phyloP scores from a whole-genome alignment of 2,329 filamentous ascomycete species.

The Pezicula radicicola region DNA sequence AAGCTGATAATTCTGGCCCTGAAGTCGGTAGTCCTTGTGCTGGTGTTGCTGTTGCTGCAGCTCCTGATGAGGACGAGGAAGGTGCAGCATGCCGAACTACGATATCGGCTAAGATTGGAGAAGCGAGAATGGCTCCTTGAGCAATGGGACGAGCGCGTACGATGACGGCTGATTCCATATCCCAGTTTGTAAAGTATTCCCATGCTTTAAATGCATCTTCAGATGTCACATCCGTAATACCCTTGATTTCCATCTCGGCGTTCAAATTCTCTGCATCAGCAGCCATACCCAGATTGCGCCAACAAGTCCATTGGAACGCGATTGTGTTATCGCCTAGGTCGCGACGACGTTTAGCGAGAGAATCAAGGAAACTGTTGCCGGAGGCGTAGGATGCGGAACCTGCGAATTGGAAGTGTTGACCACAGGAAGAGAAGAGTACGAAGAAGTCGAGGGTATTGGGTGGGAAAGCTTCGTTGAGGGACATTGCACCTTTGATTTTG shows the following conservation, averaged over 20 bases:
- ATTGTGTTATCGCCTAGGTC: constrained; percentile 35
- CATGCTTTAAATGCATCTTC: constrained; percentile 41
- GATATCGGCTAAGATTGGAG: constrained; percentile 27
- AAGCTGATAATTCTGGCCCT: constrained; percentile 26
- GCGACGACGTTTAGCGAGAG: constrained; percentile 26
- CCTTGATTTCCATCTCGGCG: constrained; percentile 37
- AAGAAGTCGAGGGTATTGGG: constrained; percentile 31
- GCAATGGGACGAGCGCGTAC: constrained; percentile 28
- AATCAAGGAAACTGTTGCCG: constrained; percentile 37
- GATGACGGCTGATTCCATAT: constrained; percentile 37
- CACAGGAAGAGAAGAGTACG: constrained; percentile 30
- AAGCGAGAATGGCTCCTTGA: constrained; percentile 24
- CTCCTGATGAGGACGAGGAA: background rate
- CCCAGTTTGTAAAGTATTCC: constrained; percentile 31
- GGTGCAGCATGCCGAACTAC: constrained; percentile 9
- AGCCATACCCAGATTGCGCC: constrained; percentile 38
- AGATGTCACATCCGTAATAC: constrained; percentile 37
- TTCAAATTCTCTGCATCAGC: constrained; percentile 33
- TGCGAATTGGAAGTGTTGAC: constrained; percentile 22
- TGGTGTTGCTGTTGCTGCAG: background rate
- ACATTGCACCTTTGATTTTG: constrained; percentile 30
- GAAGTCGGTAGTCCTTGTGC: background rate
- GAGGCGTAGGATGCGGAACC: constrained; percentile 43
- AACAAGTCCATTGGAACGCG: constrained; percentile 40
- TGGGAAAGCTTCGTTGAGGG: constrained; percentile 28